Base-by-base conservation (phyloP, 352 stramenopile genomes). In the Phytophthora cryptogea region DNA sequence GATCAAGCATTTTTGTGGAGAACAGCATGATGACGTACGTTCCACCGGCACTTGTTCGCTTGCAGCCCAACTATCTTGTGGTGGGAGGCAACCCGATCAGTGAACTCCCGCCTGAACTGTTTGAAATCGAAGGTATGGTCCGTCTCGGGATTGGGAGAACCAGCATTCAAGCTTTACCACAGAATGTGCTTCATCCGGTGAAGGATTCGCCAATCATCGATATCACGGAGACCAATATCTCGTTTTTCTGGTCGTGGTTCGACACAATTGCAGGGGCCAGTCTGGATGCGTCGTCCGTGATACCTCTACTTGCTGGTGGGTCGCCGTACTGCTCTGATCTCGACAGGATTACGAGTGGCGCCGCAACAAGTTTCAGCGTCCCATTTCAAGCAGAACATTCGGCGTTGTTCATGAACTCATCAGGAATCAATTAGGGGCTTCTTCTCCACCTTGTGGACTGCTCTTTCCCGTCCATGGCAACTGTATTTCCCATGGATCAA, bases 221-320 rank as follows among this genome's bases (percentile, higher is more conserved):
- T n/a, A n/a, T n/a, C 17, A 39, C 23, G 40, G 31, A 59, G 9
- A 69, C 60, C 0, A 8, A 17, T 4, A 35, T 69, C 35, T 51
- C 46, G 0, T 59, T 46, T 13, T 69, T 64, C 31, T 59, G 54
- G 60, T 64, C 60, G 8, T 69, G 60, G 60, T 55, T 69, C 14
- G 60, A 69, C 5, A 46, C 46, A 2, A 35, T 63, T 13, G 46
- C 59, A 6, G 35, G 64, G 28, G 13, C 20, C 1, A 64, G 47
- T 47, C 10, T 64, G 10, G 40, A 32, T 4, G 11, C 55, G 8
- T 42, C 42, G n/a, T 40, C 60, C 5, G 36, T 62, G 46, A 39
- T 23, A 23, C 20, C 20, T 23, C 20, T 64, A 10, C 17, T 55
- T 32, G 60, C 47, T 47, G 35, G 54, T 33, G 54, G 40, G 2